Conservation (phyloP, 2,329 filamentous ascomycete genomes). For the Lithohypha guttulata region DNA sequence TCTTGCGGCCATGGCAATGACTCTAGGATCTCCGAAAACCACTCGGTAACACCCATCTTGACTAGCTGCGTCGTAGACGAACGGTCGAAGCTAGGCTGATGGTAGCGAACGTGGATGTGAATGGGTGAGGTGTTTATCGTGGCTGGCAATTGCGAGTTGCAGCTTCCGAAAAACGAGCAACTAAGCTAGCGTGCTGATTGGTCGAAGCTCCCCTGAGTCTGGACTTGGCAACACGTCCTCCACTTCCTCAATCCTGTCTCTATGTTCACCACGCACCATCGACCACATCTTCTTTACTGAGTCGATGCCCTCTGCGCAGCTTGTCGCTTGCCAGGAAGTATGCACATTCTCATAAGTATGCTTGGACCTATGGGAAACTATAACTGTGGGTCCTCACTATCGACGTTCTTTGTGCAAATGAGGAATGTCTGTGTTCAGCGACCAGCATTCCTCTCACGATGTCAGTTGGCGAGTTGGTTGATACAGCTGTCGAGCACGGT, state of each 20-base stretch:
- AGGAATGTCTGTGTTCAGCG: not conserved
- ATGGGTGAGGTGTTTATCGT: not conserved
- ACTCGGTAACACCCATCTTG: slow-evolving; percentile 54
- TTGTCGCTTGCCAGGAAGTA: no score
- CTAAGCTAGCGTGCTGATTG: no score
- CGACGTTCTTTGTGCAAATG: slow-evolving; percentile 1
- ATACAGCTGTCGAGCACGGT: slow-evolving; percentile 7
- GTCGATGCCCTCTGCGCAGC: no score
- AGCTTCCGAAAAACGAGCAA: slow-evolving; percentile 3
- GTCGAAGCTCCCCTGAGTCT: not conserved
- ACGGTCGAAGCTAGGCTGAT: not conserved
- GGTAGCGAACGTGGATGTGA: not conserved
- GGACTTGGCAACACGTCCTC: not conserved
- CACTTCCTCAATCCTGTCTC: not conserved
- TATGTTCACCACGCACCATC: no score
- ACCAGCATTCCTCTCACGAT: slow-evolving; percentile 5
- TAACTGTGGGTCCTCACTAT: no score
- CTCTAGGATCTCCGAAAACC: slow-evolving; percentile 54
- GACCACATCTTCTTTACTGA: no score
- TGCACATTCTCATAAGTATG: no score
- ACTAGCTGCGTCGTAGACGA: slow-evolving; percentile 10
- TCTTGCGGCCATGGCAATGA: slow-evolving; percentile 48
- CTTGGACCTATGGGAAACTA: no score
- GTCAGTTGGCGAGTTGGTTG: no score
- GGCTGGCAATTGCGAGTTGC: not conserved